A percentile compares a stretch with the other conserved stretches of the same genome.
These are phyloP conservation scores for Aethionema arabicum DNA, from an alignment of 345 rosid species.

Conservation along the genomic window DNA sequence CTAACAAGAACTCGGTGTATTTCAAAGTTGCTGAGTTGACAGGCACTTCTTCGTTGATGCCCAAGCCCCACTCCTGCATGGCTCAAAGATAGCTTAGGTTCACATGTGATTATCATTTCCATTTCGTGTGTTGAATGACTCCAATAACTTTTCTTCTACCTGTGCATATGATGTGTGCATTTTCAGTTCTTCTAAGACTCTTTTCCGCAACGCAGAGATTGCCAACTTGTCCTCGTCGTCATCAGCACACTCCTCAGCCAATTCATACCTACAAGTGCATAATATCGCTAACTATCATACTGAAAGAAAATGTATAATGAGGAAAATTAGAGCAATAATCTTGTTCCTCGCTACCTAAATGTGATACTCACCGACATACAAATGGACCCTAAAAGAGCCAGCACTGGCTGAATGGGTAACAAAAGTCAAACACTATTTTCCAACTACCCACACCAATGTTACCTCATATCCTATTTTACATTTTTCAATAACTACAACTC, in stretches of 20 bases:
- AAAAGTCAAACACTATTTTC: too few species aligned
- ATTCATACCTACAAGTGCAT: conserved; percentile 46
- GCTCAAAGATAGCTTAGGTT: neutral
- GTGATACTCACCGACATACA: too few species aligned
- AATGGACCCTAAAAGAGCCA: too few species aligned
- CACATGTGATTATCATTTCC: too few species aligned
- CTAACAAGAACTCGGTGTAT: conserved; percentile 85
- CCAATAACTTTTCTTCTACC: neutral
- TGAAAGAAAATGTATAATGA: too few species aligned
- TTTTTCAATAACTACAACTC: too few species aligned
- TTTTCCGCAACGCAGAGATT: conserved; percentile 54
- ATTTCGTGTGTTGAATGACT: neutral
- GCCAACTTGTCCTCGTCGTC: conserved; percentile 73
- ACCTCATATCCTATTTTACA: too few species aligned
- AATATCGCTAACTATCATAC: too few species aligned
- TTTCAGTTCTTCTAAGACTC: conserved; percentile 57
- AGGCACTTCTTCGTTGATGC: conserved; percentile 51
- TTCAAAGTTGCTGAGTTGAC: conserved; percentile 64
- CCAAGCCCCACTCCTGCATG: conserved; percentile 83
- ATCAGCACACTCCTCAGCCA: conserved; percentile 77
- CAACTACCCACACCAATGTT: too few species aligned
- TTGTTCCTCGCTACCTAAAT: too few species aligned
- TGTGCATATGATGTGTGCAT: conserved; percentile 56
- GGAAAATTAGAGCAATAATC: too few species aligned
- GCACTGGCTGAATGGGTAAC: too few species aligned